Conservation (phyloP, 768 basidiomycete species). For the Macrolepiota fuliginosa region DNA sequence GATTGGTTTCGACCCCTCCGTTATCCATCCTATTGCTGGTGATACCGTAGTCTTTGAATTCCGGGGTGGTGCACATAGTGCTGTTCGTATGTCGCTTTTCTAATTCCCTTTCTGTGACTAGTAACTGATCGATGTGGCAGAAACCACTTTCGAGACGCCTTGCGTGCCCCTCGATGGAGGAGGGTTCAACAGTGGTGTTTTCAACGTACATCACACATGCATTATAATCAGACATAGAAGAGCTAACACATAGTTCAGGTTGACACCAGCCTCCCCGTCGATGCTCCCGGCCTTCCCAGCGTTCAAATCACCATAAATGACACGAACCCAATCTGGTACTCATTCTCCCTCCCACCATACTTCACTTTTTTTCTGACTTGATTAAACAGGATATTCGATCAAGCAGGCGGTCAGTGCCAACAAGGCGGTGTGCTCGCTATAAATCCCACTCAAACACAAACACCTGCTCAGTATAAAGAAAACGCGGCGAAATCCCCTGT, state of each 20-base stretch:
- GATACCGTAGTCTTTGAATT: slow-evolving; percentile 37
- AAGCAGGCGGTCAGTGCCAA: slow-evolving; percentile 35
- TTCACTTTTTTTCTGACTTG: not conserved
- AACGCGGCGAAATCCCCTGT: slow-evolving; percentile 31
- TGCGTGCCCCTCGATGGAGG: slow-evolving; percentile 30
- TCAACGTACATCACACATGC: slow-evolving; percentile 23
- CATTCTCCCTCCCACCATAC: not conserved
- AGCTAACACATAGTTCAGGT: not conserved
- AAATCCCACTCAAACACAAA: slow-evolving; percentile 32
- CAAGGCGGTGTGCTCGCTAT: slow-evolving; percentile 37
- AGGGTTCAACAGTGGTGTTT: slow-evolving; percentile 32
- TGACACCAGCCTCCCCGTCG: slow-evolving; percentile 22
- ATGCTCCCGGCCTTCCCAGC: slow-evolving; percentile 31
- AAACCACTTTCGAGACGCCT: slow-evolving; percentile 36
- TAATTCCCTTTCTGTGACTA: not conserved
- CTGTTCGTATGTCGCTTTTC: slow-evolving; percentile 30
- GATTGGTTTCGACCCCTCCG: slow-evolving; percentile 39
- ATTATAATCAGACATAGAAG: too few species aligned
- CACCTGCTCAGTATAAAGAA: slow-evolving; percentile 31
- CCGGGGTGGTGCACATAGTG: slow-evolving; percentile 36
- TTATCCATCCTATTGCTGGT: slow-evolving; percentile 30
- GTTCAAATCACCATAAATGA: slow-evolving; percentile 29
- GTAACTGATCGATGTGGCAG: slow-evolving; percentile 15
- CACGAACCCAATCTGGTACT: slow-evolving; percentile 33
- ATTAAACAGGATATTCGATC: slow-evolving; percentile 34